Percentiles rank a stretch among this genome's conserved stretches.
phyloP scores from a whole-genome alignment of 495 filamentous ascomycete genomes.

The Hypoxylon fuscum region DNA sequence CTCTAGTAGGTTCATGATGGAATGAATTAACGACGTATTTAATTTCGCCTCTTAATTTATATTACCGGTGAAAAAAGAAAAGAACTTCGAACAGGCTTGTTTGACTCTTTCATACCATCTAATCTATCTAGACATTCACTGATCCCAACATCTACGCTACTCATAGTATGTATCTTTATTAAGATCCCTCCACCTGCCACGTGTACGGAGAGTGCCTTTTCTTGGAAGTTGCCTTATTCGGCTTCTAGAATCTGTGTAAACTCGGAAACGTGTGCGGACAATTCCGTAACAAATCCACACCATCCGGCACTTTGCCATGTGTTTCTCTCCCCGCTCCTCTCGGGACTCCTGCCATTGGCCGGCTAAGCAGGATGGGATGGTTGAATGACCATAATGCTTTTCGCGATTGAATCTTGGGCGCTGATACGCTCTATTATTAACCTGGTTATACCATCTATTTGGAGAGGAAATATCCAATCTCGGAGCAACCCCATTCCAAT shows the following conservation, averaged over 20 bases:
- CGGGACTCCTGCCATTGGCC: constrained; percentile 26
- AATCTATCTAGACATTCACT: neutral
- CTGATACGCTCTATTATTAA: constrained; percentile 8
- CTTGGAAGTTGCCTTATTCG: constrained; percentile 14
- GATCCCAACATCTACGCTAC: neutral
- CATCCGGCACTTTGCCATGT: constrained; percentile 31
- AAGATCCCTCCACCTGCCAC: constrained; percentile 17
- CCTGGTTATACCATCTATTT: constrained; percentile 32
- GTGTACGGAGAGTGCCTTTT: constrained; percentile 24
- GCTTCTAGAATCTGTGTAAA: constrained; percentile 10
- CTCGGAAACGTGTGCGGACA: constrained; percentile 13
- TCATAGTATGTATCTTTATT: constrained; percentile 1
- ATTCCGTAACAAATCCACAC: constrained; percentile 13
- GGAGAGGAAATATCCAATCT: constrained; percentile 21
- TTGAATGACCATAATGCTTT: constrained; percentile 17
- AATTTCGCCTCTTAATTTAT: too few relatives aligned
- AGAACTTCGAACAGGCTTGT: too few relatives aligned
- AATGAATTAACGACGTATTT: too few relatives aligned
- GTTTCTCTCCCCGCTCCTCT: constrained; percentile 12
- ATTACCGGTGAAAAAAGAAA: too few relatives aligned
- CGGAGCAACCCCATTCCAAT: constrained; percentile 33
- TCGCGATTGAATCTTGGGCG: constrained; percentile 14
- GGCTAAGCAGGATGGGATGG: constrained; percentile 31
- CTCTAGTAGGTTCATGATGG: too few relatives aligned
- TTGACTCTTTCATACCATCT: too few relatives aligned